These are phyloP conservation scores for Pouteria campechiana DNA, from an alignment of 179 eudicot species.

Conservation along the genomic window DNA sequence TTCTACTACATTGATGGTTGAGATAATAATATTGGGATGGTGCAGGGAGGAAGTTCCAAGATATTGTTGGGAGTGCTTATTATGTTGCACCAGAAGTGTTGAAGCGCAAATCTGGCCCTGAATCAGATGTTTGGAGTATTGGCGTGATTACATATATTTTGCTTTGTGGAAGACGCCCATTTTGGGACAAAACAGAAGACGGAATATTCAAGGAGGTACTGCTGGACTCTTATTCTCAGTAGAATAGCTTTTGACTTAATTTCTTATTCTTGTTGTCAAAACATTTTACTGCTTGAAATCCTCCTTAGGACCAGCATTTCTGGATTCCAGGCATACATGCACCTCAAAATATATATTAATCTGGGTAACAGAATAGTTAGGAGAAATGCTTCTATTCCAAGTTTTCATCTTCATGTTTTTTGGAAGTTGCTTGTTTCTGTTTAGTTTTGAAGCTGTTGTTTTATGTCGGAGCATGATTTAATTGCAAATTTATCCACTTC, in stretches of 20 bases:
- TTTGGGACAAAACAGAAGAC: conserved; percentile 98
- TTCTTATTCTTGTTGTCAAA: not conserved
- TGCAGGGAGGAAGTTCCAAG: conserved; percentile 80
- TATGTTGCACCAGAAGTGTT: conserved; percentile 98
- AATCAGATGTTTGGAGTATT: conserved; percentile 98
- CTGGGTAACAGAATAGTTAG: too few species aligned
- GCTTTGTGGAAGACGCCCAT: conserved; percentile 95
- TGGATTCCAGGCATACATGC: too few species aligned
- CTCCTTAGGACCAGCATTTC: too few species aligned
- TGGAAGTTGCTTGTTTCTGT: too few species aligned
- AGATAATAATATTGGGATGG: not conserved
- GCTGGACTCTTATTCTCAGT: not conserved
- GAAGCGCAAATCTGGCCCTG: conserved; percentile 88
- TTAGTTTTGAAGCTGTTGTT: too few species aligned
- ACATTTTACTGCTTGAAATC: too few species aligned
- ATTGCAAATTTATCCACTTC: too few species aligned
- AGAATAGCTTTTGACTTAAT: not conserved
- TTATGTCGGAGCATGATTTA: too few species aligned
- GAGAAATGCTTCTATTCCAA: too few species aligned
- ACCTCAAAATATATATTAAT: too few species aligned
- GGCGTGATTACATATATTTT: conserved; percentile 94
- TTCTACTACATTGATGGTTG: too few species aligned
- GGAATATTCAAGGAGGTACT: conserved; percentile 90
- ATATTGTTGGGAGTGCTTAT: conserved; percentile 96
- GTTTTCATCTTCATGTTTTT: too few species aligned